Evolutionary conservation across 768 basidiomycete genomes (phyloP), one percentile per base, ranked within the genome.

Genomic region (Leccinum longicurvipes): DNA sequence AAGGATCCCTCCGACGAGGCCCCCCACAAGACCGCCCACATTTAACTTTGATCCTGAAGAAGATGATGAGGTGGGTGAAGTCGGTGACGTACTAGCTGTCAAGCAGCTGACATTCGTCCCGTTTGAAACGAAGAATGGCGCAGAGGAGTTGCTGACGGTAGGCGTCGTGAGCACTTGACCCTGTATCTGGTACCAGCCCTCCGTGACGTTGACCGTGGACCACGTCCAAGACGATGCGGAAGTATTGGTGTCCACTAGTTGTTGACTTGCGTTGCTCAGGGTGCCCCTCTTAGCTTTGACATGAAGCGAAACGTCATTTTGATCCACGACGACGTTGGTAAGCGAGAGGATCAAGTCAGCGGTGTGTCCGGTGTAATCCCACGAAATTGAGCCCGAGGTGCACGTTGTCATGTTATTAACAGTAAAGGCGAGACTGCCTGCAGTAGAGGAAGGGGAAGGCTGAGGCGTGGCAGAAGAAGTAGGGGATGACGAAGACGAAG

Each of bases 1-100:
- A 3, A 76, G 62, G 2, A 73, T 19, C 2, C 74, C 80, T 5
- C 81, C 84, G 4, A 85, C 59, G 19, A 80, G 75, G 24, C 78
- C 78, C 2, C 84, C 86, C 6, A 75, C 77, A 25, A 87, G 79
- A 8, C 74, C 73, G 0, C 76, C 79, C 1, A 70, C 67, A 36
- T 77, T 77, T 7, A 68, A 63, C 4, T 63, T 57, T 15, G 72
- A 65, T 7, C 66, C 48, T 6, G 68, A 54, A 4, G 69, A 47
- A 3, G 71, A 56, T 31, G 60, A 24, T 3, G 58, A 51, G 19
- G 60, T 46, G 17, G 67, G 34, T n/a, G 61, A 56, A 17, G 64
- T 23, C 1, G 54, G 25, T 17, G 61, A 36, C 9, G 58, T 52
- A n/a, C n/a, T n/a, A 12, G 34, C 32, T 5, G 51, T 17, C 19